A percentile compares a stretch with the other conserved stretches of the same genome.
These are phyloP conservation scores for Nothophoma quercina DNA, from an alignment of 2,329 filamentous ascomycete genomes.

Conservation along the genomic window DNA sequence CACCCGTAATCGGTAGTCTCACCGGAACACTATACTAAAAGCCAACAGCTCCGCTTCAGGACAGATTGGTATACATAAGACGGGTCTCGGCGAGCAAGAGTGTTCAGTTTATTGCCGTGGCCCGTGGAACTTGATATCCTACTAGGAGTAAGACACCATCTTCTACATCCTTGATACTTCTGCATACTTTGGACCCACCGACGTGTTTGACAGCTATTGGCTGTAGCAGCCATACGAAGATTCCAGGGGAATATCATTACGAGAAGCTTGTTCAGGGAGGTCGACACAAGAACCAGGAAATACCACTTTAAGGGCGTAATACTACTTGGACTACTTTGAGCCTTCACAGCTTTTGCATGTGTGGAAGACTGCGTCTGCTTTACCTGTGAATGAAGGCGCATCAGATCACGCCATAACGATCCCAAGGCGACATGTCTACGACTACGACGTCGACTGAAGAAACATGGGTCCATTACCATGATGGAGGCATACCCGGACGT, in stretches of 20 bases:
- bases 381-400: too few species aligned
- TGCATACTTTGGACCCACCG: not conserved
- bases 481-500: slow-evolving; percentile 40
- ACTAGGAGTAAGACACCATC: not conserved
- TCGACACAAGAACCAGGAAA: not conserved
- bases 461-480: slow-evolving; percentile 41
- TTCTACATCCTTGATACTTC: not conserved
- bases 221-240: not conserved
- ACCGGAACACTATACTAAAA: not conserved
- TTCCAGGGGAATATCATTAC: not conserved
- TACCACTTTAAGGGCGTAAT: too few species aligned
- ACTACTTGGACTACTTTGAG: too few species aligned
- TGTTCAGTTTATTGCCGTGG: not conserved
- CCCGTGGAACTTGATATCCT: not conserved
- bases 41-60: not conserved
- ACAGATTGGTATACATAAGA: not conserved
- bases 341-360: too few species aligned
- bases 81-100: not conserved
- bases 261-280: not conserved
- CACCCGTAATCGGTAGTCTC: not conserved
- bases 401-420: too few species aligned
- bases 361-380: too few species aligned
- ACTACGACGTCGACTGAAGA: slow-evolving; percentile 21
- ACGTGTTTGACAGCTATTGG: not conserved
- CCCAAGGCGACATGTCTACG: slow-evolving; percentile 14